Base-by-base conservation (phyloP, 768 basidiomycete species). In the Paxillus ammoniavirescens region DNA sequence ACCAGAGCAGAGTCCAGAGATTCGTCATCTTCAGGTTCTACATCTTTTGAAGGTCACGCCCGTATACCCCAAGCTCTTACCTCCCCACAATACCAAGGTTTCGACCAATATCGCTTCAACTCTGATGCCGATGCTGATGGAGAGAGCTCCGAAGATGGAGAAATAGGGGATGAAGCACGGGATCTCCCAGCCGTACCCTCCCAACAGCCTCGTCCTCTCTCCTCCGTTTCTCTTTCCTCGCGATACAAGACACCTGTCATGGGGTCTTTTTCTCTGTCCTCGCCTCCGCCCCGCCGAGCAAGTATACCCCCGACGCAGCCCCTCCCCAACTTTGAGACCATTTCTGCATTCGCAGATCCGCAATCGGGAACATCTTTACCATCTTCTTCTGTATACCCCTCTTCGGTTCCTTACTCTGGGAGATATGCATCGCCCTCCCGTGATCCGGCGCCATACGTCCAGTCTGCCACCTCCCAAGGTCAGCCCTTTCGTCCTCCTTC, bases 201-300 rank as follows among this genome's bases (percentile, higher is more conserved):
- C 52, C 66, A 68, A 30, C 67, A 60, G 43, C 59, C 58, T 17
- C 82, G 91, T 18, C 87, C 91, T 4, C 79, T 80, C 18, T 93
- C 91, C n/a, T 87, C 91, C 15, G 17, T 57, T 15, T 65, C 64
- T 31, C 65, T 86, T 45, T 91, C 91, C 2, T 86, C 88, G 2
- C 81, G 84, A 44, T 92, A 93, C 65, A 89, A 85, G 50, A 92
- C 91, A 30, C 91, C 91, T 7, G 76, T 85, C 64, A 78, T 81
- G 13, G 79, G 82, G 37, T 85, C 87, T 14, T 68, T 82, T 21
- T 21, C 21, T 21, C 21, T 10, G 75, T 82, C 86, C 4, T 77
- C 83, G 6, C 79, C 82, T 23, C 78, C 79, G 40, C 55, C 72
- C 15, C 73, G 71, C 2, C 75, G 74, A 21, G 52, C 46, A 31